Evolutionary conservation across 345 rosid genomes (phyloP), one percentile per base, ranked within the genome.

Genomic region (Theobroma cacao): DNA sequence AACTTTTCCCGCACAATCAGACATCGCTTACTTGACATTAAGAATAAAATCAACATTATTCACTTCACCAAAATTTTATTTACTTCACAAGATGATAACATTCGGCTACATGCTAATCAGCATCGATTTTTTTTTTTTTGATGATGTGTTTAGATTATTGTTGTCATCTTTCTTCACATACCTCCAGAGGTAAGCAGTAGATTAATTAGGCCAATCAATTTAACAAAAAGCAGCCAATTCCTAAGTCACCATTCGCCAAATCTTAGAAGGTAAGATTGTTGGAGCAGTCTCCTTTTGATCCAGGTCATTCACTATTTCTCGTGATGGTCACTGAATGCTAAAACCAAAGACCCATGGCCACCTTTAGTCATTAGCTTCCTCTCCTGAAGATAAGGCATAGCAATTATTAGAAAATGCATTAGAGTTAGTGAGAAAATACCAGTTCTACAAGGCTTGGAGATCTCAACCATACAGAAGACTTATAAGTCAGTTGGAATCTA

Each of bases 341-440:
- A 8, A 11, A 63, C 68, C 65, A 61, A 8, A 7, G 3, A 67
- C 2, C 72, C 17, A 20, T 10, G 26, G 48, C 17, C 72, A 73
- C 47, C 12, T 63, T 63, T 13, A 63, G 24, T 10, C 40, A 13
- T 1, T 2, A 13, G 67, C 7, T 34, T 43, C 55, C 7, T 74
- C 77, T 58, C 77, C 77, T 75, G 69, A 60, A 28, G 72, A 75
- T 75, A 43, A 28, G 33, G 77, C 3, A 75, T 11, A 28, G 3
- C 2, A 60, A 20, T 17, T 4, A 40, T 75, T 18, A 75, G 69
- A 59, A 59, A 74, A 70, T 30, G 74, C 28, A 68, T 43, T 3
- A 15, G 33, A 38, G 26, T 66, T 66, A 66, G 0, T 47, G 14
- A 47, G 52, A 41, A 41, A 5, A 41, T 7, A 41, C 45, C 45